Evolutionary conservation across 2,329 filamentous ascomycete species (phyloP), one percentile per base, ranked within the genome.

Genomic region (Aspergillus phoenicis): DNA sequence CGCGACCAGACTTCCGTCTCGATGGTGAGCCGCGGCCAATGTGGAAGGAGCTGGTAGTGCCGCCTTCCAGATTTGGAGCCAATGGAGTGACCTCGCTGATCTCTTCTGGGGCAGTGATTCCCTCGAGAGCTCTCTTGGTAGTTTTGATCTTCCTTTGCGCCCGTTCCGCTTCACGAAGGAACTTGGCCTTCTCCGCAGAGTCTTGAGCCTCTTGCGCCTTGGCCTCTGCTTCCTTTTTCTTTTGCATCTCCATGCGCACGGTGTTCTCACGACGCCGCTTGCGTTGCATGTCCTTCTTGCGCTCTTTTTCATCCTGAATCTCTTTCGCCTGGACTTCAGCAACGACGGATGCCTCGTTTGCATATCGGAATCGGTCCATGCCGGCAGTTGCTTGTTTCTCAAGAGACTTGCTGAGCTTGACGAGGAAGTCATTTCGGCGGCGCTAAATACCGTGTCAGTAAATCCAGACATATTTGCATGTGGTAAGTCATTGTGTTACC

Each of bases 231-330:
- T 89, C 86, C 3, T 90, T 87, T 65, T 95, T 91, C 79, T 96
- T 95, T 73, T 93, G 89, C 73, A 83, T 83, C 70, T 97, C 94
- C 69, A 96, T 90, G 6, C 93, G 94, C 62, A 96, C 90, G 4
- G 93, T 93, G 83, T 97, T 97, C 75, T 98, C 94, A 17, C 95
- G 90, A 47, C 95, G 89, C 62, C 95, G 87, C 81, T 98, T 99
- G 65, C 95, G 90, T 76, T 99, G 95, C 92, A 99, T 98, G 73
- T 99, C 95, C 81, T 99, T 99, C 82, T 99, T 99, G 66, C 95
- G 91, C 78, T 99, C 95, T 80, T 99, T 99, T 77, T 99, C 95
- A 63, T 94, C 93, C 62, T 90, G 90, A 7, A 97, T 84, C 75
- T 97, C 94, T 66, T 92, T 91, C 63, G 93, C 90, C 67, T 95